Percentiles rank a stretch among this genome's conserved stretches.
phyloP scores from a whole-genome alignment of 1,284 basidiomycete species.

The Irpex sp. region DNA sequence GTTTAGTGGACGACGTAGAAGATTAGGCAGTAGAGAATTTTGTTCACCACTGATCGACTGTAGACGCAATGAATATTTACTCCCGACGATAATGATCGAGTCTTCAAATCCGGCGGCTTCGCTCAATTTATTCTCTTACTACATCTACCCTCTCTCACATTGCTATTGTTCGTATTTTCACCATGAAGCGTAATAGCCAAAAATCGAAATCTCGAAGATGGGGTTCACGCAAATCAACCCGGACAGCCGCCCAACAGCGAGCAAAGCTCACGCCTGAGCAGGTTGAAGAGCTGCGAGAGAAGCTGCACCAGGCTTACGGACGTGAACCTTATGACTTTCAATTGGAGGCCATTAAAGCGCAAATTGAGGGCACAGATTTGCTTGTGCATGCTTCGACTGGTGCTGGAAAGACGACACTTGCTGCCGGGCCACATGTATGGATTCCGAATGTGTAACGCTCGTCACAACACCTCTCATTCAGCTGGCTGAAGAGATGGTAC shows the following conservation, averaged over 20 bases:
- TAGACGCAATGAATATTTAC: too few relatives aligned
- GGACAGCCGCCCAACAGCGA: not conserved
- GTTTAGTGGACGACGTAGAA: too few relatives aligned
- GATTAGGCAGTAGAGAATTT: too few relatives aligned
- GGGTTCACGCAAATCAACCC: not conserved
- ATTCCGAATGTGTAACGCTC: conserved; percentile 23
- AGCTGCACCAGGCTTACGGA: not conserved
- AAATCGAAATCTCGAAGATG: not conserved
- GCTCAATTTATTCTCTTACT: too few relatives aligned
- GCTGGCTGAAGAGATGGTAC: conserved; percentile 36
- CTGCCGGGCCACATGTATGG: conserved; percentile 29
- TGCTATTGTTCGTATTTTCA: too few relatives aligned
- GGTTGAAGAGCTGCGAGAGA: not conserved
- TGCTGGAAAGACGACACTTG: conserved; percentile 30
- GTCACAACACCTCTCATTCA: conserved; percentile 34
- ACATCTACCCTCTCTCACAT: too few relatives aligned
- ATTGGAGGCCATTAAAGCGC: conserved; percentile 17
- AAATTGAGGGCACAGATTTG: conserved; percentile 23
- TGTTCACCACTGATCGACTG: too few relatives aligned
- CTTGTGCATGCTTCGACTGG: conserved; percentile 34
- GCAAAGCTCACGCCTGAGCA: not conserved
- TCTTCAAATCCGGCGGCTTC: too few relatives aligned
- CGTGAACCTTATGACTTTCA: conserved; percentile 4
- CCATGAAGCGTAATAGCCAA: not conserved
- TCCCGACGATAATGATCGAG: too few relatives aligned